Evolutionary conservation across 2,329 filamentous ascomycete genomes (phyloP).

Genomic region (Penicillium italicum): DNA sequence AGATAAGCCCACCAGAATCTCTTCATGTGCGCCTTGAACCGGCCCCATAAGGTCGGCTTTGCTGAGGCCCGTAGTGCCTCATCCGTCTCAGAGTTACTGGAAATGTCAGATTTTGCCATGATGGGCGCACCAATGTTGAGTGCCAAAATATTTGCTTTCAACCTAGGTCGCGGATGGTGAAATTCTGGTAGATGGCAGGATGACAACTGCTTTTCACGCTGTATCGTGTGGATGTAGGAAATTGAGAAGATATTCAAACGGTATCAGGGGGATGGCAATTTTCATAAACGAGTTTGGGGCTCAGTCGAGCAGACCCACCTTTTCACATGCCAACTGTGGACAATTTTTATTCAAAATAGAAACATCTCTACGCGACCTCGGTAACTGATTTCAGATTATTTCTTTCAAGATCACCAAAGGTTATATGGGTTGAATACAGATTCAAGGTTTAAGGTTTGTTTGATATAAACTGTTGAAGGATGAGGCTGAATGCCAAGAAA

Average conservation of each 20-base stretch:
- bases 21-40: slow-evolving; percentile 25
- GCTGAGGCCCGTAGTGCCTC: background rate
- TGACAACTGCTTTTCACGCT: background rate
- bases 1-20: slow-evolving; percentile 28
- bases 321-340: background rate
- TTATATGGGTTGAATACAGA: background rate
- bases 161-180: background rate
- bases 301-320: slow-evolving; percentile 6
- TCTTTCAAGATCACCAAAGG: background rate
- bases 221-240: background rate
- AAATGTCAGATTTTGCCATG: slow-evolving; percentile 23
- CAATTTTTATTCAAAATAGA: background rate
- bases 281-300: too few relatives aligned
- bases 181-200: background rate
- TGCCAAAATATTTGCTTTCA: background rate
- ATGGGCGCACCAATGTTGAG: background rate
- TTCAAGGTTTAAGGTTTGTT: background rate
- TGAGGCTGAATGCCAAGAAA: too few relatives aligned
- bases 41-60: slow-evolving; percentile 19
- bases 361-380: background rate
- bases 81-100: slow-evolving; percentile 8
- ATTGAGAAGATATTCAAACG: background rate
- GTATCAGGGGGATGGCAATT: too few relatives aligned
- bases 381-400: background rate
- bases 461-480: background rate